Conservation (phyloP, 2,329 filamentous ascomycete species). For the Rhynchosporium graminicola region DNA sequence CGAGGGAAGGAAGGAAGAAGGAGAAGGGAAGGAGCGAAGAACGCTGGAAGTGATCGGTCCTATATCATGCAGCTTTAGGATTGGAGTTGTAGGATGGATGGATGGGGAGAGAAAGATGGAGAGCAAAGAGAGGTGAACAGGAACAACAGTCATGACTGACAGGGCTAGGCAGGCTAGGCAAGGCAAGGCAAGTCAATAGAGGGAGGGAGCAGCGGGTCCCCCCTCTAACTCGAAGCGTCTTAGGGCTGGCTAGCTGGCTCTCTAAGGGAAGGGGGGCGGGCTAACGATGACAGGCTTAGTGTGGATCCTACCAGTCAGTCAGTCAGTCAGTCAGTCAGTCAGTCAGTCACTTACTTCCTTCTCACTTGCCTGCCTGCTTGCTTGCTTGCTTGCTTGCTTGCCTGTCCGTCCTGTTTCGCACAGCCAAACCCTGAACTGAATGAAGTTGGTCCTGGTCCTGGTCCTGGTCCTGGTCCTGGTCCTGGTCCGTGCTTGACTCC, state of each 20-base stretch:
- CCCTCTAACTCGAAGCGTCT: neutral
- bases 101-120: constrained; percentile 1
- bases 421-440: no score
- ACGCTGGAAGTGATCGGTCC: constrained; percentile 37
- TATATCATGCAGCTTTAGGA: constrained; percentile 12
- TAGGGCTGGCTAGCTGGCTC: neutral
- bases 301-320: constrained; percentile 2
- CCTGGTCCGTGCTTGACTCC: neutral
- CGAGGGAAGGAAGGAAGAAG: constrained; percentile 37
- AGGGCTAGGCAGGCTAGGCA: neutral
- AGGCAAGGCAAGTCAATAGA: constrained; percentile 9
- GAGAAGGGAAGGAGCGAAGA: constrained; percentile 39
- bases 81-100: constrained; percentile 3
- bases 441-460: no score
- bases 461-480: no score
- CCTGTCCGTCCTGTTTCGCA: neutral
- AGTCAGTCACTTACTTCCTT: no score
- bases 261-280: neutral
- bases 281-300: neutral
- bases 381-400: no score
- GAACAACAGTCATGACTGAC: neutral
- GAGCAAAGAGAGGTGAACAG: neutral
- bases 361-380: no score
- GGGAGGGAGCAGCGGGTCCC: neutral
- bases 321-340: no score